Percentiles rank a stretch among this genome's conserved stretches.
phyloP scores from a whole-genome alignment of 306 rosid species.

The Cyclanthera cordifolia region DNA sequence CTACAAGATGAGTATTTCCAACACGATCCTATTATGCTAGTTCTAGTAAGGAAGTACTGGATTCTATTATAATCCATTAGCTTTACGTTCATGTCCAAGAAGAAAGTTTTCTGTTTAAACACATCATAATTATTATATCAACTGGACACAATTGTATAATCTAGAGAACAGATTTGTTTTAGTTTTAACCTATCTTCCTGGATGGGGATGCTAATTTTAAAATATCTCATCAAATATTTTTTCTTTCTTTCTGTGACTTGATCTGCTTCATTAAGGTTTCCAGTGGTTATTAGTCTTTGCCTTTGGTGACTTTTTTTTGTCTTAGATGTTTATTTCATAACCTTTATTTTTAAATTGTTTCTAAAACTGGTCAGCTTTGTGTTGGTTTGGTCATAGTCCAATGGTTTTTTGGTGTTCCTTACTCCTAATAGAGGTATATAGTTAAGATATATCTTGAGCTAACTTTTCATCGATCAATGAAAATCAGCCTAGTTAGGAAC shows the following conservation, averaged over 20 bases:
- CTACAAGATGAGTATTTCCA: too few species aligned
- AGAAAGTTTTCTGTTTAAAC: constrained; percentile 1
- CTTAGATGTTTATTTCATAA: background rate
- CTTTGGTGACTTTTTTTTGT: background rate
- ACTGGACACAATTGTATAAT: background rate
- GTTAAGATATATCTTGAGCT: background rate
- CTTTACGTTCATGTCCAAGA: background rate
- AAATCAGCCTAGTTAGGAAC: background rate
- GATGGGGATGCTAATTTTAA: background rate
- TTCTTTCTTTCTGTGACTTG: background rate
- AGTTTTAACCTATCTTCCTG: too few species aligned
- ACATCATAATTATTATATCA: background rate
- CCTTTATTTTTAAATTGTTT: background rate
- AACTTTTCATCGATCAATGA: background rate
- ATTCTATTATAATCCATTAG: background rate
- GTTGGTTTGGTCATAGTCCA: background rate
- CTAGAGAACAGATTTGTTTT: background rate
- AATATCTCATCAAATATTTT: background rate
- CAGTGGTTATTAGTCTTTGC: background rate
- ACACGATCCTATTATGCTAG: background rate
- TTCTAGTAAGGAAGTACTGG: background rate
- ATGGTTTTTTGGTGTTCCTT: background rate
- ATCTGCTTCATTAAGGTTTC: background rate
- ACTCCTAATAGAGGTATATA: background rate
- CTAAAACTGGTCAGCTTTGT: background rate